Conservation (phyloP, 192 early-diverging fungal genomes). For the Podila clonocystis region DNA sequence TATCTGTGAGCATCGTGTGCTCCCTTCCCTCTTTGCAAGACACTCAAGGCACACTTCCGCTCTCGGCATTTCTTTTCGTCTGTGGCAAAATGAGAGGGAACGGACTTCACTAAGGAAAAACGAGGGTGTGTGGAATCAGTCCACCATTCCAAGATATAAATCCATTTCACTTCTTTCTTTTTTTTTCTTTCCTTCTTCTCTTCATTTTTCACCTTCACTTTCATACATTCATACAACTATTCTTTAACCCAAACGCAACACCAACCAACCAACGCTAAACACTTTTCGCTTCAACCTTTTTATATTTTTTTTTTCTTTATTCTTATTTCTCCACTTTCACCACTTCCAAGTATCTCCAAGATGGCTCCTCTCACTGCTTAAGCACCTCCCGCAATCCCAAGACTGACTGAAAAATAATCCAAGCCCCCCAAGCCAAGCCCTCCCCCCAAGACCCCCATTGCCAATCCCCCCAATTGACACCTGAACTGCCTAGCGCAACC, state of each 20-base stretch:
- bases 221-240: background rate
- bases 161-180: background rate
- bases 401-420: background rate
- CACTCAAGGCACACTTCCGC: too few relatives aligned
- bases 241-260: background rate
- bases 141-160: background rate
- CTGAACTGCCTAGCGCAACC: background rate
- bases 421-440: background rate
- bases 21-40: too few relatives aligned
- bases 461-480: background rate
- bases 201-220: background rate
- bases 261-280: background rate
- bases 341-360: constrained; percentile 1
- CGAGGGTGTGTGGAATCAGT: background rate
- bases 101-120: background rate
- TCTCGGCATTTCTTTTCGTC: too few relatives aligned
- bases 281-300: background rate
- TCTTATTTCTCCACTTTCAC: background rate
- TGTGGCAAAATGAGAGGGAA: background rate
- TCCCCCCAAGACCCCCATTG: background rate
- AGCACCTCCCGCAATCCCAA: background rate
- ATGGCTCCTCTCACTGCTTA: constrained; percentile 30
- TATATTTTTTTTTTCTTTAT: background rate
- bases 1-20: too few relatives aligned
- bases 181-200: background rate